Evolutionary conservation across 2,329 filamentous ascomycete species (phyloP).

Genomic region (Fusarium sp.): DNA sequence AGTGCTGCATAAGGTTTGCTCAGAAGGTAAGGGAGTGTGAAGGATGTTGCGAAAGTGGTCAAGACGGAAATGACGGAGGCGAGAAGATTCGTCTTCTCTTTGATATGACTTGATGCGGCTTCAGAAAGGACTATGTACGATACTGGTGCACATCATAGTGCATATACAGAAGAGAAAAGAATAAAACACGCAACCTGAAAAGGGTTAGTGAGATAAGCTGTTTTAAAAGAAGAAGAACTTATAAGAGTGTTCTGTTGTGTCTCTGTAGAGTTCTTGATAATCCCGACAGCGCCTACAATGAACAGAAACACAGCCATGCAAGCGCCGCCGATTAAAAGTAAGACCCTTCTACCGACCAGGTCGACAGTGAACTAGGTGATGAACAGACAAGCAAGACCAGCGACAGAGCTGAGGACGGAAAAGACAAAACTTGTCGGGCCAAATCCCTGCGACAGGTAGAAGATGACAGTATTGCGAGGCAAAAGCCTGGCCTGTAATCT

Average conservation of each 20-base stretch:
- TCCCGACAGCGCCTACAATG: neutral
- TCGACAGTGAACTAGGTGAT: conserved; percentile 27
- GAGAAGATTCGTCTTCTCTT: conserved; percentile 46
- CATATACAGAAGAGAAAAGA: conserved; percentile 39
- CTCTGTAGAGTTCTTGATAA: neutral
- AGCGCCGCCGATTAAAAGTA: neutral
- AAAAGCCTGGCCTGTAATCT: conserved; percentile 48
- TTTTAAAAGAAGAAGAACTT: fast-evolving
- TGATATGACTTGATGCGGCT: conserved; percentile 37
- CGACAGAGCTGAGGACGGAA: conserved; percentile 22
- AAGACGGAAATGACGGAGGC: conserved; percentile 43
- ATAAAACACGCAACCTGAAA: conserved; percentile 39
- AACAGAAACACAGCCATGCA: neutral
- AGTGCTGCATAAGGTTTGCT: conserved; percentile 47
- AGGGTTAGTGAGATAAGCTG: fast-evolving
- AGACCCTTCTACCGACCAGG: neutral
- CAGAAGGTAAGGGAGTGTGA: conserved; percentile 51
- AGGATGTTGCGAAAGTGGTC: conserved; percentile 47
- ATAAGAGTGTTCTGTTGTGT: neutral
- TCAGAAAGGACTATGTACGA: conserved; percentile 44
- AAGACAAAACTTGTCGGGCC: conserved; percentile 39
- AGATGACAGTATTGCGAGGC: conserved; percentile 44
- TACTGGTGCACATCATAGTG: conserved; percentile 43
- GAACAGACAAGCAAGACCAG: neutral
- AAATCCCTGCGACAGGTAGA: conserved; percentile 44